Percentiles rank a stretch among this genome's conserved stretches.
phyloP scores from a whole-genome alignment of 306 rosid species.

The Sophora flavescens region DNA sequence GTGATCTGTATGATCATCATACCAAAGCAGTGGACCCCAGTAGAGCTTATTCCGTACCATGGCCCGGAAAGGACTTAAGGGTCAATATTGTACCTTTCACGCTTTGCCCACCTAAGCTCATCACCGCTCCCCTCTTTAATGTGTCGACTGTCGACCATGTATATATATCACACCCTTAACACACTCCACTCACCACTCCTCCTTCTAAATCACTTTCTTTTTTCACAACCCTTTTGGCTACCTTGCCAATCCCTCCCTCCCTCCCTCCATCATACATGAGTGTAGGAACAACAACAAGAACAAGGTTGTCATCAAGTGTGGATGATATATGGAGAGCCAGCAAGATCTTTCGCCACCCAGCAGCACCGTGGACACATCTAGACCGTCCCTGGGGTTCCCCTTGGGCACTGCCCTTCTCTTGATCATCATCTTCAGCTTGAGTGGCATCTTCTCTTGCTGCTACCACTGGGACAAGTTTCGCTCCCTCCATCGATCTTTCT shows the following conservation, averaged over 20 bases:
- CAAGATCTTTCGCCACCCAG: conserved; percentile 72
- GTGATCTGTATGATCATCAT: neutral
- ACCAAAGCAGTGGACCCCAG: conserved; percentile 46
- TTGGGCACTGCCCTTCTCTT: conserved; percentile 92
- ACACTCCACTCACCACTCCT: neutral
- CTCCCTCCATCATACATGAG: conserved; percentile 51
- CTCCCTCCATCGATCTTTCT: conserved; percentile 66
- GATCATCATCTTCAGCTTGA: conserved; percentile 82
- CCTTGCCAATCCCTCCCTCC: neutral
- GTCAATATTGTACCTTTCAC: conserved; percentile 49
- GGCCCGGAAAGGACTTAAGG: conserved; percentile 46
- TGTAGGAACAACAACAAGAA: conserved; percentile 31
- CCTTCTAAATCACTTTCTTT: neutral
- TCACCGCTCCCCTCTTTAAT: neutral
- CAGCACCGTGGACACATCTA: conserved; percentile 70
- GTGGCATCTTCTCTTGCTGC: conserved; percentile 97
- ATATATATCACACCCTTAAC: neutral
- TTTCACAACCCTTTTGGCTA: neutral
- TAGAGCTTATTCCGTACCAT: conserved; percentile 59
- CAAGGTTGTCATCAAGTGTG: neutral
- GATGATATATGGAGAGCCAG: conserved; percentile 64
- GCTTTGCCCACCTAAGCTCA: conserved; percentile 28
- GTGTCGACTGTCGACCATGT: no score
- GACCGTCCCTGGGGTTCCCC: conserved; percentile 94
- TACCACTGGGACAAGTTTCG: conserved; percentile 97